These are phyloP conservation scores for Isabelozyma gotoi DNA, from an alignment of 805 yeast species.

Conservation along the genomic window DNA sequence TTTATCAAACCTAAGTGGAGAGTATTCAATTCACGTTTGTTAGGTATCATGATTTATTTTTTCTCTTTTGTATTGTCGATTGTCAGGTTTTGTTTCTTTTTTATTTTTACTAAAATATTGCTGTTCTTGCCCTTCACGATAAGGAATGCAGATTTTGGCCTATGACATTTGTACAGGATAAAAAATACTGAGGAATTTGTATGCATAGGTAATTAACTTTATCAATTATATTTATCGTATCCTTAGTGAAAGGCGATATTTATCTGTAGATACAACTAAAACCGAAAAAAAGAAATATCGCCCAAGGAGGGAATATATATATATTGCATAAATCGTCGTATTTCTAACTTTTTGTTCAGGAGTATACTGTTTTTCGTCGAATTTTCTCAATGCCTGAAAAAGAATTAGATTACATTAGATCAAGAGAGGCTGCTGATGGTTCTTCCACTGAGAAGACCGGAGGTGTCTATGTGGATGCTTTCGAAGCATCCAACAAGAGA, in stretches of 20 bases:
- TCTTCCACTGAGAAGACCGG: constrained; percentile 36
- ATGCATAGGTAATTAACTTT: background rate
- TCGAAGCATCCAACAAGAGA: constrained; percentile 19
- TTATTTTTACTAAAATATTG: too few species aligned
- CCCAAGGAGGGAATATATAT: background rate
- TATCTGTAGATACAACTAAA: background rate
- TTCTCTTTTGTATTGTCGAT: background rate
- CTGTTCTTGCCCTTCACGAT: background rate
- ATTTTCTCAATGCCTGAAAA: constrained; percentile 33
- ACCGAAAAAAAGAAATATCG: too few species aligned
- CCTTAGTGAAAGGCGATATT: background rate
- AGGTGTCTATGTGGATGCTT: constrained; percentile 36
- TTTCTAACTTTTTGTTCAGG: background rate
- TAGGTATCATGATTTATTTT: background rate
- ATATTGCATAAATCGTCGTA: background rate
- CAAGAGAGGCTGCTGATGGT: constrained; percentile 32
- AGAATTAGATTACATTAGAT: constrained; percentile 40
- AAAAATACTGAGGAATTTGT: background rate
- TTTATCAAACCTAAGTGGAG: too few species aligned
- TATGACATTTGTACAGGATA: background rate
- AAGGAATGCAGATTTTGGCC: background rate
- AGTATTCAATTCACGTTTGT: too few species aligned
- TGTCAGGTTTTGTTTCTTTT: background rate
- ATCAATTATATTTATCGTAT: background rate
- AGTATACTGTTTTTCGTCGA: background rate